Conservation (phyloP, 1,284 basidiomycete species). For the Moesziomyces sp. region DNA sequence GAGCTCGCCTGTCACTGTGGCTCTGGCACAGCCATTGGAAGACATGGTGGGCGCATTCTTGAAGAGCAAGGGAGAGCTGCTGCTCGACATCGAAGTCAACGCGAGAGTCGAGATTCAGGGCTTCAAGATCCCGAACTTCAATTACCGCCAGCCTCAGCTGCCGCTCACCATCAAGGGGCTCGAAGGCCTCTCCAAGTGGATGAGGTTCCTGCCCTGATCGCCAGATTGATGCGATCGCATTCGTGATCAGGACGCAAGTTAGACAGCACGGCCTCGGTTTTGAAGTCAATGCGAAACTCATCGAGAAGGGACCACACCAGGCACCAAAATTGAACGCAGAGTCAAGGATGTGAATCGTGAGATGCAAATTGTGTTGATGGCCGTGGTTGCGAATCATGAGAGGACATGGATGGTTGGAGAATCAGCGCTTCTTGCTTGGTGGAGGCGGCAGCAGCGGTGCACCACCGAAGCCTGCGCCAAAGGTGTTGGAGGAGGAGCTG, state of each 20-base stretch:
- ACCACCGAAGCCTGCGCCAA: conserved; percentile 10
- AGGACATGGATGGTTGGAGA: neutral
- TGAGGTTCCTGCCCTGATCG: conserved; percentile 35
- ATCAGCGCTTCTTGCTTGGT: conserved; percentile 49
- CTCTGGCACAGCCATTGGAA: conserved; percentile 52
- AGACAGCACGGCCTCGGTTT: neutral
- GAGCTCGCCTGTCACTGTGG: conserved; percentile 37
- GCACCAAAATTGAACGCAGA: no score
- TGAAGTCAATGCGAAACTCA: neutral
- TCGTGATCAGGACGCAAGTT: no score
- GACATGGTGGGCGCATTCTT: conserved; percentile 52
- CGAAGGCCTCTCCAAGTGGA: conserved; percentile 46
- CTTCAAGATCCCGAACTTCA: conserved; percentile 50
- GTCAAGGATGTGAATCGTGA: neutral
- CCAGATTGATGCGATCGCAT: no score
- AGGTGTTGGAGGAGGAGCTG: conserved; percentile 2
- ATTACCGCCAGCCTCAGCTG: conserved; percentile 50
- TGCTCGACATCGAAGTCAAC: conserved; percentile 53
- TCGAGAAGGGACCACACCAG: no score
- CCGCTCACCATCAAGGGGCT: conserved; percentile 55
- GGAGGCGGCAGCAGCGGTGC: conserved; percentile 49
- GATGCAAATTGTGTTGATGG: neutral
- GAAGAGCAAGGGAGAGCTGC: conserved; percentile 49
- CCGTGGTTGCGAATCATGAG: conserved; percentile 2
- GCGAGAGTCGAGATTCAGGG: conserved; percentile 52